phyloP scores from a whole-genome alignment of 164 flowering plant species.

The Tetracentron sinense region DNA sequence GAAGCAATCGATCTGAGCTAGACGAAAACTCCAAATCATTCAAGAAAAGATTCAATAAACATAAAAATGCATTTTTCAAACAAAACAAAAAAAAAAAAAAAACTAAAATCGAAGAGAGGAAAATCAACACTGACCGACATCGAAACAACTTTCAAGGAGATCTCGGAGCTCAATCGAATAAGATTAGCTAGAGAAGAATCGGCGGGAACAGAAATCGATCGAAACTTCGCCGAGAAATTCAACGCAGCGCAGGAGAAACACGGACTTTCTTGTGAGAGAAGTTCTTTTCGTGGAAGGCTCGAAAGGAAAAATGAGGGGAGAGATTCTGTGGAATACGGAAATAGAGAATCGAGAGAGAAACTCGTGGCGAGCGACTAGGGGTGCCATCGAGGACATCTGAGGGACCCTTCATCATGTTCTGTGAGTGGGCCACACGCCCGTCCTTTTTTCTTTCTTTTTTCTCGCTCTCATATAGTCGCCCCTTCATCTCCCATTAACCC shows the following conservation, averaged over 20 bases:
- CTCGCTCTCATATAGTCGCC: too few relatives aligned
- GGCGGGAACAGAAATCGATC: background rate
- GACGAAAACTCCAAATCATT: background rate
- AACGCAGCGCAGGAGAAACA: background rate
- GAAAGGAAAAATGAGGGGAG: background rate
- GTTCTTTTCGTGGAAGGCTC: background rate
- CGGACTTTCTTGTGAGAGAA: background rate
- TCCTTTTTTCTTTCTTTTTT: too few relatives aligned
- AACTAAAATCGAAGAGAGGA: background rate
- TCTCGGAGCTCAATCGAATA: background rate
- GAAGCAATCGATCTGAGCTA: background rate
- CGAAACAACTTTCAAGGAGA: background rate
- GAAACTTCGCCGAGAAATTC: background rate
- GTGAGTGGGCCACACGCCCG: too few relatives aligned
- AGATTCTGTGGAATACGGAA: too few relatives aligned
- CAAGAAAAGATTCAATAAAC: background rate
- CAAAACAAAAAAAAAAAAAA: background rate
- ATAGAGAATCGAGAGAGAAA: background rate
- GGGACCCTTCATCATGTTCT: too few relatives aligned
- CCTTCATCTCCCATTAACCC: too few relatives aligned
- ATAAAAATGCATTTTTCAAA: background rate
- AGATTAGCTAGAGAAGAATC: background rate
- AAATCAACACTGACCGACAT: constrained; percentile 20
- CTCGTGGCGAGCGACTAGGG: too few relatives aligned
- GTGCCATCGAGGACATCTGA: too few relatives aligned